Evolutionary conservation across 2,329 filamentous ascomycete species (phyloP), one percentile per base, ranked within the genome.

Genomic region (Emmonsia crescens): DNA sequence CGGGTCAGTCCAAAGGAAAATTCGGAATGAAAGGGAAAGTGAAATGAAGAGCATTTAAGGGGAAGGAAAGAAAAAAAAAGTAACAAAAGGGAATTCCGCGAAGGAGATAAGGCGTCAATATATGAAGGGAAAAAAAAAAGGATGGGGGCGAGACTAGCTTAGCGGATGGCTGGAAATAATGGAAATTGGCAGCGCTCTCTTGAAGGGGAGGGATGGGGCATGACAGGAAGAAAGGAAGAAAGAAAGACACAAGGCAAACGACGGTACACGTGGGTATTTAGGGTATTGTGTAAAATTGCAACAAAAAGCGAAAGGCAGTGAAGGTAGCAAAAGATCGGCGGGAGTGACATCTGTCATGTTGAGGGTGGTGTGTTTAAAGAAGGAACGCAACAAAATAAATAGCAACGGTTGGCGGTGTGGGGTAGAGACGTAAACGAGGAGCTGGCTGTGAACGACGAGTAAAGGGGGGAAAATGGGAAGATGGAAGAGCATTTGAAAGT

Each of bases 181-280:
- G 33, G 55, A 24, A 57, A 40, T 27, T 33, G n/a, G 12, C 14
- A 57, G 36, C n/a, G 12, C 27, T 16, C 19, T 51, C 2, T 5
- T 8, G 10, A 40, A 27, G 6, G 19, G 12, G n/a, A 6, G 19
- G 52, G 21, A 59, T 48, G 40, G 1, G 8, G 33, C 57, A 27
- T 55, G 58, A 52, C 49, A 57, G 62, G 57, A n/a, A 61, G 44
- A 19, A 19, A 51, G 16, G 27, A 24, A 62, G 62, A 62, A 63
- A 63, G 36, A 62, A 56, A 57, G 61, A 62, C 60, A 51, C 59
- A 51, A 64, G 64, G 62, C 60, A 65, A 60, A 60, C 14, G 57
- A 61, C n/a, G 62, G 61, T 58, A 59, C 63, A 61, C 62, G 1
- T 49, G 46, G 46, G 46, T 48, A 48, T 29, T 49, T 27, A 38